Conservation (phyloP, 805 yeast genomes). For the Yarrowia hollandica region DNA sequence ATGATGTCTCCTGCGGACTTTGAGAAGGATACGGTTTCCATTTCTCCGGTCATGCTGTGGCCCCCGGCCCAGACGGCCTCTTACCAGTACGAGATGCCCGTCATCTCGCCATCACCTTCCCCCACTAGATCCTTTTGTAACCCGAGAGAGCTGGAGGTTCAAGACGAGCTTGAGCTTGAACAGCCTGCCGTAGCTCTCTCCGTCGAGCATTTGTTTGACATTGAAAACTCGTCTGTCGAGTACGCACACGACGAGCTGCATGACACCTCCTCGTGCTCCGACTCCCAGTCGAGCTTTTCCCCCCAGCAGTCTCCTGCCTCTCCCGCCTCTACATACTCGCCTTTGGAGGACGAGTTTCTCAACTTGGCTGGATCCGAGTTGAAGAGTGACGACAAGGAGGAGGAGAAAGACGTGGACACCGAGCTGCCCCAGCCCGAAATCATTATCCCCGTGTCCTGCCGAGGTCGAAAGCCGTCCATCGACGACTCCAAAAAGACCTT, state of each 20-base stretch:
- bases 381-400: neutral
- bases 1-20: constrained; percentile 9
- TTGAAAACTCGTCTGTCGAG: constrained; percentile 17
- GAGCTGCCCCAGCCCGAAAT: constrained; percentile 26
- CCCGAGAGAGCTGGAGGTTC: constrained; percentile 27
- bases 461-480: constrained; percentile 66
- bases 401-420: neutral
- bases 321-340: constrained; percentile 26
- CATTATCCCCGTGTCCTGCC: constrained; percentile 27
- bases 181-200: constrained; percentile 3
- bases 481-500: constrained; percentile 55
- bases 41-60: constrained; percentile 28
- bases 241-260: constrained; percentile 16
- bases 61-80: neutral
- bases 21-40: constrained; percentile 17
- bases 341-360: constrained; percentile 27
- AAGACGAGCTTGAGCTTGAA: constrained; percentile 17
- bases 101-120: constrained; percentile 19
- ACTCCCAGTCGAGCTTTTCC: constrained; percentile 27
- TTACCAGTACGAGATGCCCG: constrained; percentile 17
- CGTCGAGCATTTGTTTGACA: constrained; percentile 27
- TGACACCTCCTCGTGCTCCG: constrained; percentile 23
- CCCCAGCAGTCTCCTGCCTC: constrained; percentile 26
- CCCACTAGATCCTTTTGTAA: constrained; percentile 23
- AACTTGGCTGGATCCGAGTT: constrained; percentile 23